Evolutionary conservation across 2,329 filamentous ascomycete genomes (phyloP).

Genomic region (Aspergillus versicolor): DNA sequence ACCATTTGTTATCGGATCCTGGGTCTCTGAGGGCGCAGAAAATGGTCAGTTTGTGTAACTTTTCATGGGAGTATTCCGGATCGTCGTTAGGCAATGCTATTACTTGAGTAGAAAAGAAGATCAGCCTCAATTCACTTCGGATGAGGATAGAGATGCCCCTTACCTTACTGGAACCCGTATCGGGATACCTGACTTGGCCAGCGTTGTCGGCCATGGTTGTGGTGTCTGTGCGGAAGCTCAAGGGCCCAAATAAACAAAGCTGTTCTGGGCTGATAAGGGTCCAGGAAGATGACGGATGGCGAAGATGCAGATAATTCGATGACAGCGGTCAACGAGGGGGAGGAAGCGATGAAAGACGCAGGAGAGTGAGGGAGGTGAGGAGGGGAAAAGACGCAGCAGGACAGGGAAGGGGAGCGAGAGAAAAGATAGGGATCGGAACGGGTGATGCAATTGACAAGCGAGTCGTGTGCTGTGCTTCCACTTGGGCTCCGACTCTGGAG

Average conservation of each 20-base stretch:
- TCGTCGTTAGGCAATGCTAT: not conserved
- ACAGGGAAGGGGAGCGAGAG: conserved; percentile 10
- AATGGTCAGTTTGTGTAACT: conserved; percentile 20
- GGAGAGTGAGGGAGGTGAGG: not conserved
- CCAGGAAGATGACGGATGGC: conserved; percentile 10
- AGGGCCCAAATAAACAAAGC: conserved; percentile 10
- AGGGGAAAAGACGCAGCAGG: conserved; percentile 12
- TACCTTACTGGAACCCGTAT: conserved; percentile 42
- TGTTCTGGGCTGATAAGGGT: conserved; percentile 10
- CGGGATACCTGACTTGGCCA: conserved; percentile 39
- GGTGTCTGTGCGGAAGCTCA: conserved; percentile 22
- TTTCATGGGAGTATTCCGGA: not conserved
- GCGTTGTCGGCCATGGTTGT: conserved; percentile 31
- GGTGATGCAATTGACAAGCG: conserved; percentile 25
- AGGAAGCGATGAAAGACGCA: conserved; percentile 14
- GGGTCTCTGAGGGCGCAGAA: conserved; percentile 20
- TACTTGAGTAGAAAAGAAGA: conserved; percentile 13
- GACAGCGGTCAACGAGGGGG: conserved; percentile 10
- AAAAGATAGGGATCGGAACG: conserved; percentile 12
- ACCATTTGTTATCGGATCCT: conserved; percentile 23
- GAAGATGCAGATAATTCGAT: conserved; percentile 6
- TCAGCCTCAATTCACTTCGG: conserved; percentile 6
- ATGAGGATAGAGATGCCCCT: conserved; percentile 1
- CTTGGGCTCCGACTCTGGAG: conserved; percentile 8
- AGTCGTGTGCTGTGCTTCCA: conserved; percentile 20